Conservation (phyloP, 176 grass and related monocot genomes). For the barley (Hordeum vulgare) region MorexV3_pseudomolecules_assembly NC_058522.1:403804497-403804996, state of each 20-base stretch:
- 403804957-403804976: neutral
- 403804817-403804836: conserved; percentile 6
- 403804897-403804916: neutral
- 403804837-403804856: neutral
- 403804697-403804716: neutral
- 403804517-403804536: conserved; percentile 2
- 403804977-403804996: neutral
- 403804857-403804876: neutral
- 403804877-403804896: neutral
- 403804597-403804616: too few species aligned
- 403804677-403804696: neutral
- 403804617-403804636: neutral
- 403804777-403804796: neutral
- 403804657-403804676: conserved; percentile 25
- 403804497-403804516: neutral
- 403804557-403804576: too few species aligned
- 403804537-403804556: neutral
- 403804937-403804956: neutral
- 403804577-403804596: too few species aligned
- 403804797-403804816: neutral
- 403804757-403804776: too few species aligned
- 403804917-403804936: neutral
- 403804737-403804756: too few species aligned
- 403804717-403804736: neutral
- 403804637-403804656: conserved; percentile 16